Evolutionary conservation across 805 yeast species (phyloP), one percentile per base, ranked within the genome.

Genomic region (Wickerhamiella allomyrinae): DNA sequence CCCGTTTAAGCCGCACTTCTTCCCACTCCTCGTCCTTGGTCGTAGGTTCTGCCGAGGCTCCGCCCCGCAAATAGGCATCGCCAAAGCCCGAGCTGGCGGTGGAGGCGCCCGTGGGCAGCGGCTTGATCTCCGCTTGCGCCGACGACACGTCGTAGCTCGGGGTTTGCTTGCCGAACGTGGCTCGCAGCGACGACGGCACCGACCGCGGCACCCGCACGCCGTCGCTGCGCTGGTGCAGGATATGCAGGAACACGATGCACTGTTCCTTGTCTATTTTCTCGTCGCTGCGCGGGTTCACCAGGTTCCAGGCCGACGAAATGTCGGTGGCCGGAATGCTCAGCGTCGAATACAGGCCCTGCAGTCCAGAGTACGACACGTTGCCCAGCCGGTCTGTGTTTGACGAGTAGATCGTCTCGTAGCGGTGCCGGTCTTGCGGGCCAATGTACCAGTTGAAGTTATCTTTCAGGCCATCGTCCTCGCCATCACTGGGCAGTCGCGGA

Each of bases 401-500:
- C 29, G 77, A 67, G 57, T 86, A 82, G 25, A 91, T 74, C 24
- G 79, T 68, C 55, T 83, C 89, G 61, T 91, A 91, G 13, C 79
- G 73, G 2, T 74, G 52, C 55, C 77, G 76, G 55, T 91, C 97
- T 8, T 77, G 71, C 19, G 96, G 97, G 3, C 95, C 77, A 50
- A 91, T 86, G 63, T 91, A 91, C 98, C 98, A 91, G 58, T 87
- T 95, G 56, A 91, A 84, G 53, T 77, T 83, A 29, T 76, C 70
- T 19, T 74, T 73, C 33, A 77, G 76, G 35, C 79, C 89, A 39
- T 79, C 85, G 49, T 71, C 80, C 41, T 74, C 76, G 45, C 59
- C 66, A 46, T 62, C 67, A 29, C 17, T n/a, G 52, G 25, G 46
- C 15, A 19, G 24, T 15, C 55, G 35, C 5, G 44, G 24, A 29